Evolutionary conservation across 2,329 filamentous ascomycete species (phyloP), one percentile per base, ranked within the genome.

Genomic region (Phialophora tarda): DNA sequence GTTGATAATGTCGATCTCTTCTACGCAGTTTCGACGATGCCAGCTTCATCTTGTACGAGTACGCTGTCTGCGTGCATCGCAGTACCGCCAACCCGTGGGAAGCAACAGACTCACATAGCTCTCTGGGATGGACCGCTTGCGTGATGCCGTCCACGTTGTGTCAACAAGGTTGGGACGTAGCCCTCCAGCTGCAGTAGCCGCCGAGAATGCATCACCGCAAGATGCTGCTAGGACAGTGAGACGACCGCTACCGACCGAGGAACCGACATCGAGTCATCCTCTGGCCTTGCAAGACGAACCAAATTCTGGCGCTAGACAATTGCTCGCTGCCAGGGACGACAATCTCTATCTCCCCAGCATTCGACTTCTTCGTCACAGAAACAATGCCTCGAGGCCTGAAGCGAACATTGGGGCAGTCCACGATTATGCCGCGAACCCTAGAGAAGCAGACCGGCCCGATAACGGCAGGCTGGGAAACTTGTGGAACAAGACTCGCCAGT

Each of bases 111-210:
- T 59, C 21, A 7, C 28, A 59, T 30, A 44, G 23, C 41, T 50
- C 41, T 59, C 57, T 48, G 41, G 32, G 14, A 59, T 59, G 57
- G 57, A 59, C 28, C 57, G 41, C 57, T 14, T 59, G 41, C 57
- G 57, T 59, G 41, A 23, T 48, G 57, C 57, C 41, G n/a, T 59
- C 41, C 57, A 59, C 23, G 28, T 8, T 24, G 57, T 41, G 57
- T 59, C 57, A 32, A 12, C 3, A 32, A 50, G 41, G 26, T n/a
- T 30, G 11, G 57, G 41, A 47, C 57, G 57, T 32, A 50, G 41
- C 38, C 24, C 21, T 7, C 41, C 57, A 50, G 57, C 57, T 59
- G 12, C 57, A 59, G 17, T 14, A 48, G 21, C 57, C 57, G 50
- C 57, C 41, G 57, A 59, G 50, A 59, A 30, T 23, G 23, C 23